These are phyloP conservation scores for Actinidia polygama DNA, from an alignment of 179 eudicot genomes.

Conservation along the genomic window DNA sequence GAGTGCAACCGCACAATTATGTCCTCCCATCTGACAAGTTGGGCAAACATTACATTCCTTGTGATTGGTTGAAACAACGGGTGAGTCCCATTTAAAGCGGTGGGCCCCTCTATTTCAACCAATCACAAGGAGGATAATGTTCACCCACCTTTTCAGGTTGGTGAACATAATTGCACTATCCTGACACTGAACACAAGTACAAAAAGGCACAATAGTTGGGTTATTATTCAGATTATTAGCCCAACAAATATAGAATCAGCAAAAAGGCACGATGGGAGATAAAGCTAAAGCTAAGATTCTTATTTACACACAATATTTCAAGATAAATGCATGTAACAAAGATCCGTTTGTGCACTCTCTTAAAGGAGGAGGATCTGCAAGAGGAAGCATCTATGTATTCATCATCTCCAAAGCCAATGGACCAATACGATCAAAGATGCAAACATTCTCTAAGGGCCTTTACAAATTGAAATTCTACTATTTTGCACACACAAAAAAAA, in stretches of 20 bases:
- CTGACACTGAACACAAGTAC: background rate
- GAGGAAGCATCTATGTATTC: slow-evolving; percentile 11
- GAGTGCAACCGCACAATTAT: no score
- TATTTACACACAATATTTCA: background rate
- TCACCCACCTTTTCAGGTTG: no score
- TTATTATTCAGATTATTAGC: background rate
- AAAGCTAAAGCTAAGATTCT: background rate
- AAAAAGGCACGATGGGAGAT: background rate
- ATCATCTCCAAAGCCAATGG: background rate
- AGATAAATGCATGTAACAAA: background rate
- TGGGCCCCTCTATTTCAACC: no score
- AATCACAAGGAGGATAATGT: no score
- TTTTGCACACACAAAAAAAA: background rate
- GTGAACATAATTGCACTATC: no score
- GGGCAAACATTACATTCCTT: no score
- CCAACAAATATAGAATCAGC: background rate
- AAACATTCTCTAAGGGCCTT: background rate
- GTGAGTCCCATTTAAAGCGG: no score
- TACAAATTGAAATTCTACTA: background rate
- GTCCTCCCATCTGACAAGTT: no score
- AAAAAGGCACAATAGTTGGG: background rate
- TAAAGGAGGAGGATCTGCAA: background rate
- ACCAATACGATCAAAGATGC: background rate
- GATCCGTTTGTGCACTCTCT: background rate
- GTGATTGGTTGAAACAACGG: no score